Percentiles rank a stretch among this genome's conserved stretches.
phyloP scores from a whole-genome alignment of 2,329 filamentous ascomycete genomes.

The Amphichorda felina region DNA sequence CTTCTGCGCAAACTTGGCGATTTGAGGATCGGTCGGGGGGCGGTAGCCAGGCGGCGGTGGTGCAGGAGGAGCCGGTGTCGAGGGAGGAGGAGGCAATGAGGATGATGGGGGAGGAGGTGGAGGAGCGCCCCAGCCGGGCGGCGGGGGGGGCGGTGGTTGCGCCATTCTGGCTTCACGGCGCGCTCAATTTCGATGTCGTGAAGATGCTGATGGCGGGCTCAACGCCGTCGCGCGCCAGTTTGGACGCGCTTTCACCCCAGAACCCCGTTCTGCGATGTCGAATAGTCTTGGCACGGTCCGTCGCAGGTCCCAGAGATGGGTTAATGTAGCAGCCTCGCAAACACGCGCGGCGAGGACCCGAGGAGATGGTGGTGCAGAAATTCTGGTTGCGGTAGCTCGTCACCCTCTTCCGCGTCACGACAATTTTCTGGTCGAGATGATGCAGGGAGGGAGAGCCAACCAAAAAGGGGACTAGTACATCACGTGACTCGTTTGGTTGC shows the following conservation, averaged over 20 bases:
- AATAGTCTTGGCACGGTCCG: not conserved
- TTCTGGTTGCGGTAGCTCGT: not conserved
- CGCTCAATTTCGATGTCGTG: constrained; percentile 9
- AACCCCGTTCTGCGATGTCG: constrained; percentile 1
- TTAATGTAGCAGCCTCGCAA: constrained; percentile 10
- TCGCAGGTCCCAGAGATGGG: not conserved
- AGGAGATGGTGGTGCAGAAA: constrained; percentile 8
- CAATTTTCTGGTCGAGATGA: constrained; percentile 19
- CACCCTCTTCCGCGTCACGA: constrained; percentile 9
- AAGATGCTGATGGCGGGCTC: constrained; percentile 10
- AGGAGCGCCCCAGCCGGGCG: constrained; percentile 47
- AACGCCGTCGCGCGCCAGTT: constrained; percentile 22
- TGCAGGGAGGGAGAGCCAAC: constrained; percentile 10
- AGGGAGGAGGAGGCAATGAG: constrained; percentile 43
- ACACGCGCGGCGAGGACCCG: constrained; percentile 16
- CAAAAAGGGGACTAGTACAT: constrained; percentile 6
- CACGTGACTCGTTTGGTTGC: constrained; percentile 12
- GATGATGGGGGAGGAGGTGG: constrained; percentile 42
- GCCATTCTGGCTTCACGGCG: constrained; percentile 31
- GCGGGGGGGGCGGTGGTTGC: constrained; percentile 41
- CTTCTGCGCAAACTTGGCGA: constrained; percentile 94
- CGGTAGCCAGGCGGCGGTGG: constrained; percentile 81
- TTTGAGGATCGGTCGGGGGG: constrained; percentile 67
- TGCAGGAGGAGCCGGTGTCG: constrained; percentile 40
- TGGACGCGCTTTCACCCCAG: constrained; percentile 15